phyloP scores from a whole-genome alignment of 805 yeast species.

The Candida loeiensis region DNA sequence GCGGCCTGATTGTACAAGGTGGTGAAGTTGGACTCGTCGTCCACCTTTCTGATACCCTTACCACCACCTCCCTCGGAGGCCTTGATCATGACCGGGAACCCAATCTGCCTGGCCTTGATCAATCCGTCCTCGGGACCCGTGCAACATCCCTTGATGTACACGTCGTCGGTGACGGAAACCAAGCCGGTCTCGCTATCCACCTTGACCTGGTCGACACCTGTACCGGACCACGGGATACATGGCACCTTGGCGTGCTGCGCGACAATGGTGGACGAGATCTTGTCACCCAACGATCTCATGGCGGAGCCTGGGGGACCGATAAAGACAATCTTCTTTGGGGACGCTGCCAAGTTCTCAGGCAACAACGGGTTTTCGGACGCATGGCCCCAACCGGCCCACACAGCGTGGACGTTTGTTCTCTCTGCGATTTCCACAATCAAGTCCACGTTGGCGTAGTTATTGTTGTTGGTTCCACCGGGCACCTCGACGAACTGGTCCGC shows the following conservation, averaged over 20 bases:
- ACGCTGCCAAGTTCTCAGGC: slow-evolving; percentile 92
- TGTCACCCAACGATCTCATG: slow-evolving; percentile 99
- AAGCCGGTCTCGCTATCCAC: slow-evolving; percentile 67
- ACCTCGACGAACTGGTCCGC: slow-evolving; percentile 98
- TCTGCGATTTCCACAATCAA: slow-evolving; percentile 96
- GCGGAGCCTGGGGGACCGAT: slow-evolving; percentile 99
- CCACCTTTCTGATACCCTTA: slow-evolving; percentile 98
- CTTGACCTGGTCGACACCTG: slow-evolving; percentile 83
- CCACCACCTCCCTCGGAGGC: slow-evolving; percentile 99
- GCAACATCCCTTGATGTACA: slow-evolving; percentile 88
- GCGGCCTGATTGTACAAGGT: slow-evolving; percentile 88
- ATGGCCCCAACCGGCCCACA: slow-evolving; percentile 99
- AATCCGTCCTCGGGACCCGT: slow-evolving; percentile 85
- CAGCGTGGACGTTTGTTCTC: slow-evolving; percentile 94
- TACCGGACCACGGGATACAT: slow-evolving; percentile 99
- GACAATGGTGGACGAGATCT: slow-evolving; percentile 94
- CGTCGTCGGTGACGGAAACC: slow-evolving; percentile 83
- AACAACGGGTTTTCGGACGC: slow-evolving; percentile 97
- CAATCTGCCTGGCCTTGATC: slow-evolving; percentile 76
- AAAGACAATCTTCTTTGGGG: slow-evolving; percentile 84
- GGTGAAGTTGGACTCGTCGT: slow-evolving; percentile 71
- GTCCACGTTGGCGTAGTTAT: slow-evolving; percentile 97
- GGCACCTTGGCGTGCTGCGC: slow-evolving; percentile 99
- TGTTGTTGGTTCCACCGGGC: slow-evolving; percentile 99
- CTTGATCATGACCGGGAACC: slow-evolving; percentile 98